These are phyloP conservation scores for Ustilago sp. DNA, from an alignment of 1,284 basidiomycete genomes.

Conservation along the genomic window DNA sequence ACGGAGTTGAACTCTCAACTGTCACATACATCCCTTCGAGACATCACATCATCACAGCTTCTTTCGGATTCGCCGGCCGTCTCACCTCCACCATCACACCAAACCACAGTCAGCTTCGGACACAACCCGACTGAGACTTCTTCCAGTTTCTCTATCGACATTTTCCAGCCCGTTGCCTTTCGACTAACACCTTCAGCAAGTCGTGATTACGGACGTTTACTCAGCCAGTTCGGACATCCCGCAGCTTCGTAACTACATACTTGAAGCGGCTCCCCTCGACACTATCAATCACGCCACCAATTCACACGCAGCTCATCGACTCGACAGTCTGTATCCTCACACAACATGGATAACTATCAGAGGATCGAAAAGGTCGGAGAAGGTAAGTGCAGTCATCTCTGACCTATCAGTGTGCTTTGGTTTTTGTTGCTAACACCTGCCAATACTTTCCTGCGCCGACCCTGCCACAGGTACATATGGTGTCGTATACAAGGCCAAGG, in stretches of 20 bases:
- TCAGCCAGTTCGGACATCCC: not conserved
- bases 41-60: conserved; percentile 1
- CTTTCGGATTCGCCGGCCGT: not conserved
- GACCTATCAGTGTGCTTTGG: not conserved
- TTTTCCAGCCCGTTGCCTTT: not conserved
- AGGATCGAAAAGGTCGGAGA: conserved; percentile 81
- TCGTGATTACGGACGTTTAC: not conserved
- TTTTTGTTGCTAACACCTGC: not conserved
- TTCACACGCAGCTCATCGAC: not conserved
- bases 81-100: not conserved
- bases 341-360: conserved; percentile 71
- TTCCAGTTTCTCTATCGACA: conserved; percentile 1
- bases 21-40: conserved; percentile 9
- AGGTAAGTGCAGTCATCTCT: conserved; percentile 39
- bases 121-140: not conserved
- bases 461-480: conserved; percentile 87
- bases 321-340: not conserved
- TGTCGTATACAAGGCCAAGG: conserved; percentile 81
- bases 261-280: not conserved
- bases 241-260: not conserved
- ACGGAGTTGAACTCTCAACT: not conserved
- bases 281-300: not conserved
- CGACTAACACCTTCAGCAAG: too few relatives aligned
- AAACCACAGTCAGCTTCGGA: not conserved
- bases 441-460: not conserved